Evolutionary conservation across 495 filamentous ascomycete genomes (phyloP), one percentile per base, ranked within the genome.

Genomic region (Lasiosphaeria miniovina): DNA sequence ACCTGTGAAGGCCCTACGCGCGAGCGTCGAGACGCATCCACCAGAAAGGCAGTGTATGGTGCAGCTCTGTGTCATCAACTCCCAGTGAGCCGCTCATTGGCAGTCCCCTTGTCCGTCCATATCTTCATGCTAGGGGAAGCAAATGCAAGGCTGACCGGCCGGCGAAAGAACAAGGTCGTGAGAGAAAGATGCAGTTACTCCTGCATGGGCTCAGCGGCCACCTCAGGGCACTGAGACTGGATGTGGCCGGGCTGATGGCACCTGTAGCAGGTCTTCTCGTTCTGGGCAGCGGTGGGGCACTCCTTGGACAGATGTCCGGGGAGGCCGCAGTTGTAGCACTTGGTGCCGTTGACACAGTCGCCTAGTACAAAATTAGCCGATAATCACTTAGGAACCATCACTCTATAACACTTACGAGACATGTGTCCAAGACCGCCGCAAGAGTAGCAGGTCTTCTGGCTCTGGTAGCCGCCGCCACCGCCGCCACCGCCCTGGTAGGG

Each of bases 321-420:
- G 75, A 95, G 90, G 60, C 94, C 94, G 71, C 94, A 98, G 85
- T 98, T 98, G 87, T 98, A 98, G 86, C 94, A 98, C 83, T 98
- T 98, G 81, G 93, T 92, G 57, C 94, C 94, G 69, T 98, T 94
- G 51, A 95, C 96, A 78, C 94, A 98, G 76, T 98, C 94, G 65
- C 81, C 79, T 82, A 55, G 69, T 17, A 65, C 40, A 17, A 8
- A 8, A 14, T 53, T 14, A 45, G 35, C 0, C 36, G 48, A 61
- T 5, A 45, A 36, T 46, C 43, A n/a, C 10, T 6, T 57, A 38
- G 41, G 9, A 2, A 35, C 5, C 48, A 4, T 41, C 46, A 11
- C 3, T 10, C 36, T 2, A 3, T 9, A 24, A 48, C 8, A 79
- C 78, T 67, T 70, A 82, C 93, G 88, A 68, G 90, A 92, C 88